Evolutionary conservation across 306 rosid species (phyloP), one percentile per base, ranked within the genome.

Genomic region (Vigna nakashimae): DNA sequence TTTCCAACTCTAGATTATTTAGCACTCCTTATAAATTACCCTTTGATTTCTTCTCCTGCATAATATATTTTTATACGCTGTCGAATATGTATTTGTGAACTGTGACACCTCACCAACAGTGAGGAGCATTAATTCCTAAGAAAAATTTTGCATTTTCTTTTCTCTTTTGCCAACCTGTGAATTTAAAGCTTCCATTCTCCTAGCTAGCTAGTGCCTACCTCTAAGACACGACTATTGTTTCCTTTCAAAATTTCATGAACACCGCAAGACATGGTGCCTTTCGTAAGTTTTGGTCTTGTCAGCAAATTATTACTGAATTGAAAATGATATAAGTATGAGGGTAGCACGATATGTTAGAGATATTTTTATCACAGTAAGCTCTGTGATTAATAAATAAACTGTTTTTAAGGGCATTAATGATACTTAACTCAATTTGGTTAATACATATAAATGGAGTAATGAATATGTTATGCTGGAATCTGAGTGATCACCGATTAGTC

Each of bases 61-160:
- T 34, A 67, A 63, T 70, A 43, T 73, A 50, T 78, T 57, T 74
- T 74, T 64, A 45, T 75, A 63, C 55, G 88, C 69, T 26, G 78
- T 76, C 64, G 84, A 78, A 45, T 79, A 75, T 69, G 6, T 75
- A 30, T 60, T 60, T 60, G 45, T 32, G 68, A 62, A 43, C 30
- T 60, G 76, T 84, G 86, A 80, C 84, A 79, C 42, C 82, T 84
- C 84, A 82, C 79, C 82, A 76, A 76, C 79, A 66, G 64, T 83
- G 71, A 34, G 78, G 17, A 75, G 83, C 78, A 86, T 86, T 86
- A 86, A 86, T 82, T 82, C 80, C 6, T 40, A 73, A 42, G 79
- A 68, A 67, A 30, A 82, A 30, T 40, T 65, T 42, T 57, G 67
- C 36, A 15, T 68, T 46, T 36, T 42, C 36, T 63, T 67, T 58